A percentile compares a stretch with the other conserved stretches of the same genome.
Conservation (phyloP, 1,284 basidiomycete species). For the Phaffia rhodozyma region DNA sequence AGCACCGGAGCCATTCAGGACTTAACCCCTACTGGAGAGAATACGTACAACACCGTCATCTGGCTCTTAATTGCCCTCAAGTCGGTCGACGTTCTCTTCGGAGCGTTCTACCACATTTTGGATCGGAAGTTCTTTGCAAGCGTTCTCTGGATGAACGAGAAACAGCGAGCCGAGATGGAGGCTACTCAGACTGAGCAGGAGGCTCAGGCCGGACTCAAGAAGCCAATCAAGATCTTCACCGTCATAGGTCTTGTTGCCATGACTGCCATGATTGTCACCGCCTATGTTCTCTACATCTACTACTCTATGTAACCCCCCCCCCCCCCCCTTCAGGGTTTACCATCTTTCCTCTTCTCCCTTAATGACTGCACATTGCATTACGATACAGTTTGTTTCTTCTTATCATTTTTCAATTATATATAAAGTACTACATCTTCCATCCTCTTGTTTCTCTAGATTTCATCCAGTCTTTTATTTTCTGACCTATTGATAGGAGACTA, state of each 20-base stretch:
- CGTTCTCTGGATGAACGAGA: constrained; percentile 30
- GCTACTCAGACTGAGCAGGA: neutral
- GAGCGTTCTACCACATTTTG: constrained; percentile 31
- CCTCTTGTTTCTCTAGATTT: too few relatives aligned
- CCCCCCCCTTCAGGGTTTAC: too few relatives aligned
- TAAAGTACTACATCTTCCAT: neutral
- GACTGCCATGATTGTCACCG: constrained; percentile 20
- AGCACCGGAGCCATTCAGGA: constrained; percentile 27
- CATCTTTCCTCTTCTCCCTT: too few relatives aligned
- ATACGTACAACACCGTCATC: constrained; percentile 34
- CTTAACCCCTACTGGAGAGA: constrained; percentile 23
- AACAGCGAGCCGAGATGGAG: constrained; percentile 25
- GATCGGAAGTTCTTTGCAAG: constrained; percentile 30
- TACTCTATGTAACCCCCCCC: constrained; percentile 13
- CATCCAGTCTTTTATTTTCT: too few relatives aligned
- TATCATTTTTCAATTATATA: neutral
- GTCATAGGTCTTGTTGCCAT: constrained; percentile 18
- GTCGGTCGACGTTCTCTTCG: constrained; percentile 31
- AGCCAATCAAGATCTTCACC: constrained; percentile 21
- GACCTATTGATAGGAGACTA: too few relatives aligned
- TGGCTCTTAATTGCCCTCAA: constrained; percentile 38
- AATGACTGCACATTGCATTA: neutral
- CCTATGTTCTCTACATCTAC: constrained; percentile 23
- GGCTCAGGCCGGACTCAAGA: constrained; percentile 11
- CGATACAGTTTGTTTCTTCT: neutral